Conservation (phyloP, 176 grass and related monocot species). For the Oryza coarctata region DNA sequence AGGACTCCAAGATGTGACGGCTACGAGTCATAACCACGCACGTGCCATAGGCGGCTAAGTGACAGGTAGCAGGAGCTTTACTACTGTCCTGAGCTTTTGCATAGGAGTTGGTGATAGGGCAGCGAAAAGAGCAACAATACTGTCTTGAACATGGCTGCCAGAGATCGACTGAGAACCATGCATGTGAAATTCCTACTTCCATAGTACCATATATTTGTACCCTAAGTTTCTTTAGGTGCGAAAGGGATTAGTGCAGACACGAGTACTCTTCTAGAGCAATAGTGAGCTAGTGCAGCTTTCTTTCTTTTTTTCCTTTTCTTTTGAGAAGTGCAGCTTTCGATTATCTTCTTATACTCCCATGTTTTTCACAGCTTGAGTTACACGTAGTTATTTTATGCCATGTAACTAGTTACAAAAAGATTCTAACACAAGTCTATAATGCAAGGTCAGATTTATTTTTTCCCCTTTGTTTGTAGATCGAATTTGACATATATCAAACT, state of each 20-base stretch:
- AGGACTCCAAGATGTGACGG: not conserved
- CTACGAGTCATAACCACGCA: not conserved
- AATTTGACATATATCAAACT: too few species aligned
- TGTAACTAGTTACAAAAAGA: too few species aligned
- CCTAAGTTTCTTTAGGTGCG: too few species aligned
- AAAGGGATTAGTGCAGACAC: too few species aligned
- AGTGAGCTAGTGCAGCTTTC: not conserved
- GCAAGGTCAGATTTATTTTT: too few species aligned
- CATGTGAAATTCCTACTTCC: not conserved
- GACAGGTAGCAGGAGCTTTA: not conserved
- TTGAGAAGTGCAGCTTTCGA: not conserved
- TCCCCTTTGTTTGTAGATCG: too few species aligned
- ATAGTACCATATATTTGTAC: too few species aligned
- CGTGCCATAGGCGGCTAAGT: not conserved
- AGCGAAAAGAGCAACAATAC: not conserved
- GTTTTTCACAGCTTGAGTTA: too few species aligned
- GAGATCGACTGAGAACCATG: not conserved
- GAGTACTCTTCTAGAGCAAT: not conserved
- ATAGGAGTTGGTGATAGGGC: not conserved
- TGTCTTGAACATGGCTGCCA: not conserved
- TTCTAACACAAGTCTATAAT: too few species aligned
- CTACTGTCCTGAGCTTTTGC: not conserved
- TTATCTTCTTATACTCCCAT: too few species aligned
- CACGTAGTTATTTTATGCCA: too few species aligned
- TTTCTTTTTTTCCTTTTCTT: too few species aligned